Conservation (phyloP, 2,329 filamentous ascomycete species). For the Aspergillus unguis region DNA sequence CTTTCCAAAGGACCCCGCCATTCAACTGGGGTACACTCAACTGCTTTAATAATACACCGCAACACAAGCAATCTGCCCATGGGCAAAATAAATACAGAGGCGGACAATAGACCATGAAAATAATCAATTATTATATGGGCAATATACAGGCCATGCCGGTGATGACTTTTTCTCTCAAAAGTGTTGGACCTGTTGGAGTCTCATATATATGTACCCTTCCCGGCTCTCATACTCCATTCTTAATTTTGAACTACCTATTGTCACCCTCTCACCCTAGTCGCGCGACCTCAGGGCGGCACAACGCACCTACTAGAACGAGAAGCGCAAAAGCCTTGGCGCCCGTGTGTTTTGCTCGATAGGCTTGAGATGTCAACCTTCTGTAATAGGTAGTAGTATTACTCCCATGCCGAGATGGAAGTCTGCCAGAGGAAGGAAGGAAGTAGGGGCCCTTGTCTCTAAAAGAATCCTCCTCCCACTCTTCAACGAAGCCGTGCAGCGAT, state of each 20-base stretch:
- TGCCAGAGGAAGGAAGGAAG: neutral
- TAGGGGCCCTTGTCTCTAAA: neutral
- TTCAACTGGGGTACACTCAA: slow-evolving; percentile 1
- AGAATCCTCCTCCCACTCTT: neutral
- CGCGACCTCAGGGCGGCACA: no score
- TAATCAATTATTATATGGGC: no score
- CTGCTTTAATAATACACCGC: neutral
- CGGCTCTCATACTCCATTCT: no score
- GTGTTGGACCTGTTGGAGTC: no score
- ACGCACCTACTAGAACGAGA: no score
- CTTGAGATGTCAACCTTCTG: neutral
- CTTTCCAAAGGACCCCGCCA: neutral
- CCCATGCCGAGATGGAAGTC: neutral
- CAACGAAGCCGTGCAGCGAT: neutral
- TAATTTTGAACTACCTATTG: no score
- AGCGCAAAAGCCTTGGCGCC: no score
- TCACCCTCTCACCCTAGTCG: no score
- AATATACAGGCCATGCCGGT: no score
- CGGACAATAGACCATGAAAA: neutral
- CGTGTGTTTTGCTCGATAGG: no score
- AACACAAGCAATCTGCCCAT: neutral
- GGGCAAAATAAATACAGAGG: neutral
- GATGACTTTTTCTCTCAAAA: no score
- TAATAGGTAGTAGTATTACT: neutral
- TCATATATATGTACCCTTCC: no score